Conservation (phyloP, 106 monocot species). For the Acanthochlamys bracteata region DNA sequence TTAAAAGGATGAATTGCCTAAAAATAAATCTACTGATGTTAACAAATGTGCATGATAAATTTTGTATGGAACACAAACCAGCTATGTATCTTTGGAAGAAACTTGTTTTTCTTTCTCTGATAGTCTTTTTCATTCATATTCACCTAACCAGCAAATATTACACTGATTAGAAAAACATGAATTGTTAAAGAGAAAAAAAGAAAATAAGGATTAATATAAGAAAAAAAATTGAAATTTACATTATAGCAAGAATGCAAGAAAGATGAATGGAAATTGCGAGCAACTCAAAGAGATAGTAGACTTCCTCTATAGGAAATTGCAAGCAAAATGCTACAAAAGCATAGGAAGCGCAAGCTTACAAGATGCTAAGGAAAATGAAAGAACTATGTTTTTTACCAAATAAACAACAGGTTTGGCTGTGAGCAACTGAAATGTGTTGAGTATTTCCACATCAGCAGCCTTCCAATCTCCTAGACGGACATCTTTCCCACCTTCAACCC, state of each 20-base stretch:
- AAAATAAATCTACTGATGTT: too few species aligned
- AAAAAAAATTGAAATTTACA: not conserved
- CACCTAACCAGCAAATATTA: conserved; percentile 37
- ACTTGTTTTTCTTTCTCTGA: conserved; percentile 98
- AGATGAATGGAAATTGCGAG: not conserved
- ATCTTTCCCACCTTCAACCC: conserved; percentile 87
- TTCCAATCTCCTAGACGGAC: conserved; percentile 96
- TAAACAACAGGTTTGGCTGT: conserved; percentile 95
- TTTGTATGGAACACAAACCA: conserved; percentile 41
- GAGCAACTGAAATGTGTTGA: conserved; percentile 91
- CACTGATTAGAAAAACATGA: not conserved
- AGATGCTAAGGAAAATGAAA: not conserved
- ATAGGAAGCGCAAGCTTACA: not conserved
- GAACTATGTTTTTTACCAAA: conserved; percentile 45
- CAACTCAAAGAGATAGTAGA: not conserved
- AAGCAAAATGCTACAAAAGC: too few species aligned
- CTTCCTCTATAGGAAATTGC: not conserved
- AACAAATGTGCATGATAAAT: too few species aligned
- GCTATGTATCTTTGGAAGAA: conserved; percentile 93
- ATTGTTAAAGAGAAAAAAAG: too few species aligned
- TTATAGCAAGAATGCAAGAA: not conserved
- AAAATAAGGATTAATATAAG: not conserved
- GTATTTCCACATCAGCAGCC: conserved; percentile 86
- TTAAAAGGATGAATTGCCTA: too few species aligned
- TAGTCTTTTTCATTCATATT: conserved; percentile 99